Evolutionary conservation across 345 rosid species (phyloP).

Genomic region (Brassica juncea): DNA sequence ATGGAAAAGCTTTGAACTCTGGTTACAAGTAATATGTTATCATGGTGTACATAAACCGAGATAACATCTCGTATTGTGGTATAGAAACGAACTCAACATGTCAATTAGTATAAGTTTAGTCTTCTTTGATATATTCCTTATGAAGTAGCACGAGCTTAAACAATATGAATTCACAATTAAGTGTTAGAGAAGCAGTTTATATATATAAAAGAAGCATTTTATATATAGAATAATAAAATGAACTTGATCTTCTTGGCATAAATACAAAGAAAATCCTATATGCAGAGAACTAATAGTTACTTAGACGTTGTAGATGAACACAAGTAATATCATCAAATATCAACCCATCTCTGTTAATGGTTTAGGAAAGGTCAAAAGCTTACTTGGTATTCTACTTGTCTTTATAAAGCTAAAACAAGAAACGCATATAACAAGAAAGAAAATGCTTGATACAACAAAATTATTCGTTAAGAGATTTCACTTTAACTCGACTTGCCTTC

Average conservation of each 20-base stretch:
- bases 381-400: too few species aligned
- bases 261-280: background rate
- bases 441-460: too few species aligned
- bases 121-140: background rate
- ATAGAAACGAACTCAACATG: background rate
- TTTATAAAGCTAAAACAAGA: background rate
- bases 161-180: background rate
- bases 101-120: background rate
- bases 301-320: background rate
- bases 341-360: conserved; percentile 2
- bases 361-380: background rate
- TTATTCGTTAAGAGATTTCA: background rate
- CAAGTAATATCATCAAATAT: background rate
- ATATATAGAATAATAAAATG: background rate
- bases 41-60: background rate
- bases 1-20: too few species aligned
- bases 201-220: background rate
- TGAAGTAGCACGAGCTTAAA: background rate
- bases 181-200: background rate
- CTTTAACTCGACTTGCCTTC: conserved; percentile 51
- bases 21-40: background rate
- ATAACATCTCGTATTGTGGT: background rate
- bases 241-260: background rate
- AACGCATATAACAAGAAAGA: conserved; percentile 1
- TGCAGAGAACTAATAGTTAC: background rate